These are phyloP conservation scores for Clonostachys rosea DNA, from an alignment of 2,329 filamentous ascomycete species.

Conservation along the genomic window DNA sequence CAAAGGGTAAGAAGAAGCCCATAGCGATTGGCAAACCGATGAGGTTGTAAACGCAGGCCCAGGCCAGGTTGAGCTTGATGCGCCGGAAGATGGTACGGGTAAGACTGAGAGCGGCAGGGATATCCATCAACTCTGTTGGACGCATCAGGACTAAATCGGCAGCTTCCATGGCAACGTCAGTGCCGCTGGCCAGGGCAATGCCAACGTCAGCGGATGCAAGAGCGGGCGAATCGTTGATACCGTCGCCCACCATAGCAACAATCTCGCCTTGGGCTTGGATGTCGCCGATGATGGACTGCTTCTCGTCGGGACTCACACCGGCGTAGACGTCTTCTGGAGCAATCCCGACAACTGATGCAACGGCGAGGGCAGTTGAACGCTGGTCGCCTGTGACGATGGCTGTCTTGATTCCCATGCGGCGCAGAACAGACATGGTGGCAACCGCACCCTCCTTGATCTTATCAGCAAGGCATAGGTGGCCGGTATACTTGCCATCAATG, in stretches of 20 bases:
- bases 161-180: slow-evolving; percentile 96
- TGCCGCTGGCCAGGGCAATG: slow-evolving; percentile 88
- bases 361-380: slow-evolving; percentile 74
- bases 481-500: slow-evolving; percentile 76
- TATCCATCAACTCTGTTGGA: slow-evolving; percentile 83
- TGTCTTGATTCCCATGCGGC: slow-evolving; percentile 78
- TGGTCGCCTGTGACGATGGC: slow-evolving; percentile 96
- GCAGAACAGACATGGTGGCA: slow-evolving; percentile 75
- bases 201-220: slow-evolving; percentile 89
- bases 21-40: slow-evolving; percentile 93
- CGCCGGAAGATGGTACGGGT: slow-evolving; percentile 81
- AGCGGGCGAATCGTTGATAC: slow-evolving; percentile 96
- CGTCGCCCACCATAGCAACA: slow-evolving; percentile 96
- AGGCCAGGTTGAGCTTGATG: slow-evolving; percentile 89
- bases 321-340: slow-evolving; percentile 71
- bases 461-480: slow-evolving; percentile 80
- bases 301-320: slow-evolving; percentile 86
- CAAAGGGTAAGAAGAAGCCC: slow-evolving; percentile 90
- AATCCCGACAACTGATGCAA: slow-evolving; percentile 81
- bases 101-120: slow-evolving; percentile 82
- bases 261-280: slow-evolving; percentile 71
- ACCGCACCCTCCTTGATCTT: slow-evolving; percentile 85
- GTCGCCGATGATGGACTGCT: slow-evolving; percentile 76
- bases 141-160: slow-evolving; percentile 96
- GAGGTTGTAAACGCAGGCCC: slow-evolving; percentile 91